Evolutionary conservation across 306 rosid species (phyloP), one percentile per base, ranked within the genome.

Genomic region (Senna siamea): DNA sequence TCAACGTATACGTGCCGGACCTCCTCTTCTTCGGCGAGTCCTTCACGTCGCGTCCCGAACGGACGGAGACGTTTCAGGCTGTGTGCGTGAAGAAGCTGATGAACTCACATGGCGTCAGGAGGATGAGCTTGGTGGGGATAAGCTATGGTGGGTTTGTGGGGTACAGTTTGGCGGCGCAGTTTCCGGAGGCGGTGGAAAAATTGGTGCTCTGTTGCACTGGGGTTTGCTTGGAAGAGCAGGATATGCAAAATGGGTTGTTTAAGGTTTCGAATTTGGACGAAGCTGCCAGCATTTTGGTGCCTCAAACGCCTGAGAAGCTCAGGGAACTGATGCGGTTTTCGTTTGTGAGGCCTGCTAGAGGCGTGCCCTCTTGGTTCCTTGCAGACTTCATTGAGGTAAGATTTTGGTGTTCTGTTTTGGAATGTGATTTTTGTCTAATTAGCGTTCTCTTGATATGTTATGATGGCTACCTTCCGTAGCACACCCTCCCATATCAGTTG

Each of bases 101-200:
- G 96, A 86, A 87, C 22, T 41, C 19, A 9, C 84, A 79, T 19
- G 90, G 88, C 6, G 86, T 89, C 0, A 5, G 30, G 4, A 83
- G 28, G 13, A 70, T 79, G 84, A 87, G 78, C 69, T 17, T 89
- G 76, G 93, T 89, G 0, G 97, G 97, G 77, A 86, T 87, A 26
- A 92, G 97, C 67, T 92, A 92, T 10, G 97, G 97, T 1, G 97
- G 97, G 0, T 89, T 92, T 20, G 96, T 92, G 4, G 86, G 85
- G 12, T 92, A 89, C 44, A 81, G 81, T 53, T 6, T 92, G 78
- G 97, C 93, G 0, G 80, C 73, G 47, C 89, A 79, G 75, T 89
- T 83, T 30, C 97, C 96, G 0, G 78, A 86, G 59, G 74, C 67
- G 18, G 80, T 92, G 60, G 96, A 89, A 62, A 84, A 47, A 60